Conservation (phyloP, 2,329 filamentous ascomycete genomes). For the Xylariales sp. region DNA sequence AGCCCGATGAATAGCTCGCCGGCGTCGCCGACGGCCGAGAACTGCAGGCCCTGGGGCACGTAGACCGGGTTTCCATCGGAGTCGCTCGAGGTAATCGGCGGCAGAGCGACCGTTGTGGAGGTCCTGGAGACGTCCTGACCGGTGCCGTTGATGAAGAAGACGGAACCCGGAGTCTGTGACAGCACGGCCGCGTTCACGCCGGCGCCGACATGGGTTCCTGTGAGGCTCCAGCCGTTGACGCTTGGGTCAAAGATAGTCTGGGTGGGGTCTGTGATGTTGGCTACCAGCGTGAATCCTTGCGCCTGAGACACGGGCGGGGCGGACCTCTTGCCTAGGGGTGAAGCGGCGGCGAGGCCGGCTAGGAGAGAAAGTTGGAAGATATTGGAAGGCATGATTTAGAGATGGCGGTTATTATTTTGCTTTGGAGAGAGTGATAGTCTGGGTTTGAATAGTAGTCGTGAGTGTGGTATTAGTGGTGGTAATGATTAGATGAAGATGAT, state of each 20-base stretch:
- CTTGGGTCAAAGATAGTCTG: slow-evolving; percentile 5
- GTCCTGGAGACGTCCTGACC: slow-evolving; percentile 5
- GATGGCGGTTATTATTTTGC: no score
- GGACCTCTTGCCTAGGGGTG: neutral
- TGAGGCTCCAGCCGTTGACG: slow-evolving; percentile 3
- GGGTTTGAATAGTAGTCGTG: no score
- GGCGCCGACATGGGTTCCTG: slow-evolving; percentile 1
- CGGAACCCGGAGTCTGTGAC: neutral
- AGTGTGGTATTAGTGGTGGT: no score
- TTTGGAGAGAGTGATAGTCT: no score
- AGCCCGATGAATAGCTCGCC: slow-evolving; percentile 4
- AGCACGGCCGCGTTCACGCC: slow-evolving; percentile 3
- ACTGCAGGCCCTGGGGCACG: slow-evolving; percentile 2
- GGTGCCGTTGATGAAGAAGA: slow-evolving; percentile 6
- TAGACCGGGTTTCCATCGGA: slow-evolving; percentile 1
- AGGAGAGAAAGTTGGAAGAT: no score
- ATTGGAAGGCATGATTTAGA: no score
- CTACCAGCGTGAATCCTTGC: slow-evolving; percentile 1
- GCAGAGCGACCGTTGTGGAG: slow-evolving; percentile 2
- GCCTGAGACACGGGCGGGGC: slow-evolving; percentile 1
- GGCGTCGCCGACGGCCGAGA: neutral
- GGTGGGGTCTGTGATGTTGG: slow-evolving; percentile 4
- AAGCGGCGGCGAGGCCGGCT: slow-evolving; percentile 3
- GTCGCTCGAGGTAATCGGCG: neutral
- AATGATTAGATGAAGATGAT: no score